Base-by-base conservation (phyloP, 2,329 filamentous ascomycete species). In the Sporothrix pseudoabietina region DNA sequence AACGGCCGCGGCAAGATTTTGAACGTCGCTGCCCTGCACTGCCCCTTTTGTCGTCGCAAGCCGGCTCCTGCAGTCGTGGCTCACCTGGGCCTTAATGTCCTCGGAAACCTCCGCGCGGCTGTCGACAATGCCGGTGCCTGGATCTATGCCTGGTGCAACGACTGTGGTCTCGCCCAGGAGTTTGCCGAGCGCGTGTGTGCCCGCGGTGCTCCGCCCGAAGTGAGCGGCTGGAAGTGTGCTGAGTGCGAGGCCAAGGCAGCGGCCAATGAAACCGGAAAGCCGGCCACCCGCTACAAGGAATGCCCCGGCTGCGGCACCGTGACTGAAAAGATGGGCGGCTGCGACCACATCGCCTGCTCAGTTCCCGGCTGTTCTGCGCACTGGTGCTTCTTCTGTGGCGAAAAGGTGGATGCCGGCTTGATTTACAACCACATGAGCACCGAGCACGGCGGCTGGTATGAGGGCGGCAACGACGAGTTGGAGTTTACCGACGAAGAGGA, bases 71-170 rank as follows among this genome's bases (percentile, higher is more conserved):
- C 79, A 71, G 82, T 80, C 1, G 75, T 85, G 1, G 78, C 80
- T 0, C 75, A 76, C 26, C n/a, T 44, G 22, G 79, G 80, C 0
- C 80, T 84, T 70, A 81, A 81, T 3, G 78, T 78, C 1, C 77
- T 87, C 3, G 80, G 79, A 1, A 79, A 83, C 49, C 74, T 86
- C 32, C 76, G 76, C 1, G 76, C 77, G 0, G 85, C 84, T 0
- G 79, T 86, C 0, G 76, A 80, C 2, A 81, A 85, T 14, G 75
- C 79, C 1, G 85, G 82, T 1, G 78, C 78, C 0, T 85, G 82
- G 82, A 83, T 86, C 71, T 85, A 87, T 61, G 84, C 82, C 0
- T 86, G 84, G 85, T 88, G 87, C 75, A 73, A 47, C 2, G 77
- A 74, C 3, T 87, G 85, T 71, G 80, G 80, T 3, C 78, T 79